These are phyloP conservation scores for Beauveria medogensis DNA, from an alignment of 2,329 filamentous ascomycete species.

Conservation along the genomic window DNA sequence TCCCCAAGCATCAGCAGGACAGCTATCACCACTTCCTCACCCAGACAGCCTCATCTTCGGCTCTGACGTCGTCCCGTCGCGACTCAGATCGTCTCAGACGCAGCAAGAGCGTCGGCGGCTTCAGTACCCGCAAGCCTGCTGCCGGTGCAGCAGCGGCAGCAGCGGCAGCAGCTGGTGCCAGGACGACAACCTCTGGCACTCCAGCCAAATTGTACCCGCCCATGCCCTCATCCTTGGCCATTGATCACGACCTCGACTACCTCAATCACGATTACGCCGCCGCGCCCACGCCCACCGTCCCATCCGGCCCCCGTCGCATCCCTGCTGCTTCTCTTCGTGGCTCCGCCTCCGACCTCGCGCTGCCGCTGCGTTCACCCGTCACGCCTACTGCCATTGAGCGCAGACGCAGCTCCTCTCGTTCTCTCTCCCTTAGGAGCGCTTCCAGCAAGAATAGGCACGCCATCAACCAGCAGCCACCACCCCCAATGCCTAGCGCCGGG, in stretches of 20 bases:
- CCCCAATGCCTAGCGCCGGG: conserved; percentile 22
- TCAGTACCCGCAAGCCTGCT: neutral
- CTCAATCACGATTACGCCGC: conserved; percentile 6
- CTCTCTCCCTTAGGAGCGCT: conserved; percentile 3
- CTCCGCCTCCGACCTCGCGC: neutral
- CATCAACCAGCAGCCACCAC: conserved; percentile 6
- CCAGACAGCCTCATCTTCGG: neutral
- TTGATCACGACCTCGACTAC: conserved; percentile 12
- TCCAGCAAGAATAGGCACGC: neutral
- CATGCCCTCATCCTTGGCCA: conserved; percentile 10
- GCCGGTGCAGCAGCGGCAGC: neutral
- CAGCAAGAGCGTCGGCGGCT: conserved; percentile 18
- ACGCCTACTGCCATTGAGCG: neutral
- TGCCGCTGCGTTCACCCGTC: neutral
- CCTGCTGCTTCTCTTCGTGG: neutral
- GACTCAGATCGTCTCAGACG: conserved; percentile 12
- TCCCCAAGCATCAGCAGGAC: conserved; percentile 1
- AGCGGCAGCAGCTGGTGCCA: neutral
- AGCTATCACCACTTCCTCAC: conserved; percentile 5
- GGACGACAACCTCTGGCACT: neutral
- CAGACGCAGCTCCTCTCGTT: conserved; percentile 1
- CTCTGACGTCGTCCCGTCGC: neutral
- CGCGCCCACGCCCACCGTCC: conserved; percentile 5
- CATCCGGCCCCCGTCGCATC: neutral
- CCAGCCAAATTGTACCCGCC: neutral